phyloP scores from a whole-genome alignment of 495 filamentous ascomycete genomes.

The Penicillium antarcticum region DNA sequence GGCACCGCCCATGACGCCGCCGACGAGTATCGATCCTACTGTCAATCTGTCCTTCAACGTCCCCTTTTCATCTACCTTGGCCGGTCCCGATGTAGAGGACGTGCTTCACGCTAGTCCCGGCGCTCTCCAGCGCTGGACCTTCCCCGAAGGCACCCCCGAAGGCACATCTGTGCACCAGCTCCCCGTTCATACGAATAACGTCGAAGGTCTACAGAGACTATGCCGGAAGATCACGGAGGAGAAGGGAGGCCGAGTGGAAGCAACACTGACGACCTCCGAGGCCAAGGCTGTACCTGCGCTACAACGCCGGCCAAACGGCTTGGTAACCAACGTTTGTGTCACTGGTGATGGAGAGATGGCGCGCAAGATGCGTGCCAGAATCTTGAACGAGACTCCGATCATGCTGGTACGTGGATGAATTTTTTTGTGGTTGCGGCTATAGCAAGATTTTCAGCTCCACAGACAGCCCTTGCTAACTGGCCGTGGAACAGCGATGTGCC shows the following conservation, averaged over 20 bases:
- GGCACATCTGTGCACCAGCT: slow-evolving; percentile 79
- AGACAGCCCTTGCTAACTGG: slow-evolving; percentile 23
- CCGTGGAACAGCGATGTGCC: slow-evolving; percentile 68
- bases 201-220: slow-evolving; percentile 68
- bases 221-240: slow-evolving; percentile 75
- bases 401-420: slow-evolving; percentile 65
- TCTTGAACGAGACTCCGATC: slow-evolving; percentile 83
- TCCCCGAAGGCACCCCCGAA: slow-evolving; percentile 79
- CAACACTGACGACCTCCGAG: slow-evolving; percentile 75
- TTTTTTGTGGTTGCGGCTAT: slow-evolving; percentile 12
- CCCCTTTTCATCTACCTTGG: slow-evolving; percentile 85
- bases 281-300: slow-evolving; percentile 69
- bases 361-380: slow-evolving; percentile 76
- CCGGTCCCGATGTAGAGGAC: slow-evolving; percentile 87
- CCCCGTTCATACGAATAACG: slow-evolving; percentile 82
- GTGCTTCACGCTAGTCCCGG: slow-evolving; percentile 83
- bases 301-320: slow-evolving; percentile 64
- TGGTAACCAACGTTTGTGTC: slow-evolving; percentile 87
- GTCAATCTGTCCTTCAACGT: slow-evolving; percentile 90
- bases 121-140: slow-evolving; percentile 85
- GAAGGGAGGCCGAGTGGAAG: slow-evolving; percentile 68
- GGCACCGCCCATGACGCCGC: slow-evolving; percentile 61
- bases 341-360: slow-evolving; percentile 80
- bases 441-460: slow-evolving; percentile 6
- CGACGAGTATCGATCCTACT: slow-evolving; percentile 61